Evolutionary conservation across 2,329 filamentous ascomycete species (phyloP).

Genomic region (Curvularia lunata): DNA sequence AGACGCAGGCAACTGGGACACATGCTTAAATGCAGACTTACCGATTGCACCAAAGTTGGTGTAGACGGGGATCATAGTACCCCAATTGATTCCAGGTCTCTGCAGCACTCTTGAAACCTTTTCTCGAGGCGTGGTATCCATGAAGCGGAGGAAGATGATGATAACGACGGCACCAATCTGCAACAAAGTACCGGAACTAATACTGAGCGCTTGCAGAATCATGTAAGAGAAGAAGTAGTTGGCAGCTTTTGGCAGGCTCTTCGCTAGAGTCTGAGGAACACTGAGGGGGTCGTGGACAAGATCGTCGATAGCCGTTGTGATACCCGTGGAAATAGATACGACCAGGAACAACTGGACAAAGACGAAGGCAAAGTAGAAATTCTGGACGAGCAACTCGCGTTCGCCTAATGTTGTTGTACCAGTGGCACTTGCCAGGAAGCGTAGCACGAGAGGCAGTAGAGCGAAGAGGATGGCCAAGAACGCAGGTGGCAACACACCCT

Average conservation of each 20-base stretch:
- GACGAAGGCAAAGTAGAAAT: conserved; percentile 91
- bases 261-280: conserved; percentile 74
- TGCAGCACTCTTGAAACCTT: conserved; percentile 88
- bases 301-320: conserved; percentile 69
- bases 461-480: conserved; percentile 78
- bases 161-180: conserved; percentile 79
- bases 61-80: conserved; percentile 92
- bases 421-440: conserved; percentile 73
- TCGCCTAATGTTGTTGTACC: conserved; percentile 84
- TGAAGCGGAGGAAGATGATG: conserved; percentile 78
- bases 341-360: conserved; percentile 96
- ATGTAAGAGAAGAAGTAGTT: conserved; percentile 99
- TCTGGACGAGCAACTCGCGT: conserved; percentile 81
- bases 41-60: conserved; percentile 95
- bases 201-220: conserved; percentile 89
- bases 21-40: conserved; percentile 35
- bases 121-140: conserved; percentile 80
- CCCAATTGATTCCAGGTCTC: conserved; percentile 82
- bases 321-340: conserved; percentile 81
- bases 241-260: conserved; percentile 81
- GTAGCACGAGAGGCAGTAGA: conserved; percentile 81
- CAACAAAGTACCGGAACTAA: conserved; percentile 85
- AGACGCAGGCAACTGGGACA: not conserved
- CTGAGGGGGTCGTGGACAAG: conserved; percentile 69
- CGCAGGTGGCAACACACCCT: conserved; percentile 84